These are phyloP conservation scores for Pleurotus tuber-regium DNA, from an alignment of 768 basidiomycete genomes.

Conservation along the genomic window DNA sequence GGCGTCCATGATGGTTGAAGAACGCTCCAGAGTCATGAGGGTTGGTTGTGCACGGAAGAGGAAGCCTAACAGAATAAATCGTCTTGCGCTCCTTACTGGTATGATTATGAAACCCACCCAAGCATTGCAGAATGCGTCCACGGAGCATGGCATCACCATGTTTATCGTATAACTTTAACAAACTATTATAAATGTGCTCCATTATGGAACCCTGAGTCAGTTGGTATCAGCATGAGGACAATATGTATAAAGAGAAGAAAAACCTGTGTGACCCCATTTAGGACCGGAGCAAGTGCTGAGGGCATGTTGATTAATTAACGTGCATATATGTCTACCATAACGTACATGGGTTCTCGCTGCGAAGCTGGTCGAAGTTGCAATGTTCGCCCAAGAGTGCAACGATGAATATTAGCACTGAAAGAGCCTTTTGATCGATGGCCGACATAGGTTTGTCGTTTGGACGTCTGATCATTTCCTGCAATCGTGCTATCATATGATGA, in stretches of 20 bases:
- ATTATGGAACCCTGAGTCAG: conserved; percentile 62
- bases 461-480: conserved; percentile 55
- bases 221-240: neutral
- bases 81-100: too few species aligned
- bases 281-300: conserved; percentile 52
- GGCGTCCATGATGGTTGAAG: conserved; percentile 83
- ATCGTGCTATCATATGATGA: conserved; percentile 42
- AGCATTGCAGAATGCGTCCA: conserved; percentile 77
- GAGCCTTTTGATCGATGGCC: conserved; percentile 47
- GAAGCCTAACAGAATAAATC: conserved; percentile 70
- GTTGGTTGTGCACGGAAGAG: conserved; percentile 91
- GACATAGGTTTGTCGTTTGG: conserved; percentile 37
- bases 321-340: conserved; percentile 1
- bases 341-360: conserved; percentile 60
- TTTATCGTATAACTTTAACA: conserved; percentile 73
- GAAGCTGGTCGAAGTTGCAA: conserved; percentile 81
- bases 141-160: conserved; percentile 56
- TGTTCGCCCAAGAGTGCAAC: conserved; percentile 84
- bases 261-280: conserved; percentile 60
- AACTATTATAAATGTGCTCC: conserved; percentile 77
- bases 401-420: conserved; percentile 80
- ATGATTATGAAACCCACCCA: conserved; percentile 61
- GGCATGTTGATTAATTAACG: neutral
- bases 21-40: conserved; percentile 80
- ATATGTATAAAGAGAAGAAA: neutral